Conservation (phyloP, 345 rosid genomes). For the Ailanthus altissimus region DNA sequence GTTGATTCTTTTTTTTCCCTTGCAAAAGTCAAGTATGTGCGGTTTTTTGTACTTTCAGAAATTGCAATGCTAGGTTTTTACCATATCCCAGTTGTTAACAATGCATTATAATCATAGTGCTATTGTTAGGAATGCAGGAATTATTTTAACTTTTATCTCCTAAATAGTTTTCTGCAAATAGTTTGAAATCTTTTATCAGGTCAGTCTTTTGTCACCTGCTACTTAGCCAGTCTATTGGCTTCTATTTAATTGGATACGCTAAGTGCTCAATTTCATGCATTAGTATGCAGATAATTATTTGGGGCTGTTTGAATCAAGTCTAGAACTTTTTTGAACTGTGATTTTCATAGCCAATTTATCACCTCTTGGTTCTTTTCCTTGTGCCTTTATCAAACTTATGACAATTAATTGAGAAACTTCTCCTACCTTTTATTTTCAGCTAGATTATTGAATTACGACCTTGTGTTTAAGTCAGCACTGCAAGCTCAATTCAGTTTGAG, state of each 20-base stretch:
- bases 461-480: neutral
- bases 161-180: neutral
- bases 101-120: neutral
- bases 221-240: neutral
- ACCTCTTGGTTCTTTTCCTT: neutral
- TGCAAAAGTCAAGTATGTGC: neutral
- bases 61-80: neutral
- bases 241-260: neutral
- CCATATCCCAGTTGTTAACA: neutral
- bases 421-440: neutral
- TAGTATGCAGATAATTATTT: neutral
- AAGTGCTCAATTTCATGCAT: neutral
- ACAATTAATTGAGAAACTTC: neutral
- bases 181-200: neutral
- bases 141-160: neutral
- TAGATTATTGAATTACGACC: neutral
- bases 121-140: neutral
- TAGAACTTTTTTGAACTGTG: neutral
- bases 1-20: neutral
- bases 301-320: neutral
- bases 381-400: neutral
- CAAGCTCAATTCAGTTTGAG: constrained; percentile 5
- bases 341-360: neutral
- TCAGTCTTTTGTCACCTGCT: neutral
- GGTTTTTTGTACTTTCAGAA: neutral